phyloP scores from a whole-genome alignment of 805 yeast genomes.

The Candida hungchunana region DNA sequence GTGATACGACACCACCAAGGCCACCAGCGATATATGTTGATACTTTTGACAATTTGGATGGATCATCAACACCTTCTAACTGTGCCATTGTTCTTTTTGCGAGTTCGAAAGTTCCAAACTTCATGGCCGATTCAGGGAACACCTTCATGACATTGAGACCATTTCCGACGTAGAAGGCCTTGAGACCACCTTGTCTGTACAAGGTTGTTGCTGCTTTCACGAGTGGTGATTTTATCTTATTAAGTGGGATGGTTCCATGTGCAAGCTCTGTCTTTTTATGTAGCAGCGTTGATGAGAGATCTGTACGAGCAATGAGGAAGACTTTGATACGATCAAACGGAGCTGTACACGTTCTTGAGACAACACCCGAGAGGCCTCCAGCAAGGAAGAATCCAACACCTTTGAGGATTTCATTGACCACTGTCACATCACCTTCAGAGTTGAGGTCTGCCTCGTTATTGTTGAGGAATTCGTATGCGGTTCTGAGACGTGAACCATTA shows the following conservation, averaged over 20 bases:
- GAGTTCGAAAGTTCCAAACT: slow-evolving; percentile 92
- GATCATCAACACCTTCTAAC: slow-evolving; percentile 72
- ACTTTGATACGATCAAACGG: slow-evolving; percentile 96
- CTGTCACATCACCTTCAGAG: slow-evolving; percentile 89
- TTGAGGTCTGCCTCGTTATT: slow-evolving; percentile 74
- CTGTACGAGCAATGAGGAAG: slow-evolving; percentile 87
- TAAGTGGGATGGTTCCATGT: slow-evolving; percentile 33
- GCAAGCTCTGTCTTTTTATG: slow-evolving; percentile 50
- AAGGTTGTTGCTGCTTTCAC: slow-evolving; percentile 75
- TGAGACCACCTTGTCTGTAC: slow-evolving; percentile 84
- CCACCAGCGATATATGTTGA: slow-evolving; percentile 95
- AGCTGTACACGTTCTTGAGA: slow-evolving; percentile 94
- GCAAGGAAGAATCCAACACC: slow-evolving; percentile 91
- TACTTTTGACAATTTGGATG: slow-evolving; percentile 61
- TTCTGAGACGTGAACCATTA: slow-evolving; percentile 68
- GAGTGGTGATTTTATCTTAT: slow-evolving; percentile 65
- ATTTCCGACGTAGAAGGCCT: slow-evolving; percentile 90
- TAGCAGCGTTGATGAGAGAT: slow-evolving; percentile 63
- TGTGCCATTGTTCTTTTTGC: slow-evolving; percentile 70
- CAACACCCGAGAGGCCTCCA: slow-evolving; percentile 94
- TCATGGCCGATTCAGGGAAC: slow-evolving; percentile 96
- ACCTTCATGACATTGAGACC: slow-evolving; percentile 91
- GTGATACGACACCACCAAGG: slow-evolving; percentile 91
- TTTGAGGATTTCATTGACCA: slow-evolving; percentile 70
- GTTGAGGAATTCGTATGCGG: slow-evolving; percentile 81